Conservation (phyloP, 257 asterid species). For the Nicotiana tomentosiformis region DNA sequence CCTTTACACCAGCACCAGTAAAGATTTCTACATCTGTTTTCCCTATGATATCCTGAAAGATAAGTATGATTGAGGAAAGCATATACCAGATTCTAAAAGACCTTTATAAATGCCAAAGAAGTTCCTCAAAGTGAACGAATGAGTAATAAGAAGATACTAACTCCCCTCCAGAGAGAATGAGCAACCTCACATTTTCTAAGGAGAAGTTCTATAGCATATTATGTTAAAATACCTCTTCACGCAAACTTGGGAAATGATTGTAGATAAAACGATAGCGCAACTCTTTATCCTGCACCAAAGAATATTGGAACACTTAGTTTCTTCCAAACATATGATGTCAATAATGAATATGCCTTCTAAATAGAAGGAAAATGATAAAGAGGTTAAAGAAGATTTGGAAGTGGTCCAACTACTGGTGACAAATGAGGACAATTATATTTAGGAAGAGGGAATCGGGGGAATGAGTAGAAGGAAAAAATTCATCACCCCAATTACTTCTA, state of each 20-base stretch:
- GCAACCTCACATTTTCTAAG: not conserved
- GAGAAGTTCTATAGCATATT: not conserved
- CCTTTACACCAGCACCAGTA: slow-evolving; percentile 78
- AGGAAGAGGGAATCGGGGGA: not conserved
- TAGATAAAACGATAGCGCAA: slow-evolving; percentile 87
- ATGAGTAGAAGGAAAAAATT: not conserved
- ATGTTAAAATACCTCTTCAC: slow-evolving; percentile 55
- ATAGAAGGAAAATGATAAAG: not conserved
- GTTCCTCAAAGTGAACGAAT: not conserved
- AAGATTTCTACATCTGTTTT: slow-evolving; percentile 86
- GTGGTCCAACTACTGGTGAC: not conserved
- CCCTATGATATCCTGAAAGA: slow-evolving; percentile 82
- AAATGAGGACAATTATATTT: not conserved
- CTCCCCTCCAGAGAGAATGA: not conserved
- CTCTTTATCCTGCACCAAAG: slow-evolving; percentile 62
- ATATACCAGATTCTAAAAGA: not conserved
- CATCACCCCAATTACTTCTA: not conserved
- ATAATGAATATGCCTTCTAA: not conserved
- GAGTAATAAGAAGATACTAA: not conserved
- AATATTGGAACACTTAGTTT: slow-evolving; percentile 2
- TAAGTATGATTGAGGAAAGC: slow-evolving; percentile 5
- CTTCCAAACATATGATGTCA: not conserved
- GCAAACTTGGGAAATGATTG: slow-evolving; percentile 84
- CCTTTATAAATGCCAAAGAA: not conserved
- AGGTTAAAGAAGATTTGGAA: not conserved